Base-by-base conservation (phyloP, 305 asterid species). In the Plantago coronopus region DNA sequence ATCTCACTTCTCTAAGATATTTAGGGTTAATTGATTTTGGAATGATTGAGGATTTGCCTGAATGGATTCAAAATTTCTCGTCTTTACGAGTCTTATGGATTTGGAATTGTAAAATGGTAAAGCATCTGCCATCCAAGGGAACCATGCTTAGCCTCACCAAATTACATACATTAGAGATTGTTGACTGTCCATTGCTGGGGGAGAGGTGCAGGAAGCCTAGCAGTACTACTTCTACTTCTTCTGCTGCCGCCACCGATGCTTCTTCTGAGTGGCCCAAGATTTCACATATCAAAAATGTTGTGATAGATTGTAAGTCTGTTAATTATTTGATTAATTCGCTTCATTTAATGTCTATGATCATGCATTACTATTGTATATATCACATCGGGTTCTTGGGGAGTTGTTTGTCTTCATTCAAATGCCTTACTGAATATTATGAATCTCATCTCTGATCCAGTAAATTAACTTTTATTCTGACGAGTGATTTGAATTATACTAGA, bases 41-140 rank as follows among this genome's bases (percentile, higher is more conserved):
- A 51, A 25, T 25, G 29, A 31, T 67, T 7, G 54, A 66, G 44
- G 72, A 22, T 38, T 60, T 67, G 69, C 76, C 72, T 5, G 69
- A 72, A 17, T 72, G 76, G 76, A 17, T 72, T 17, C 61, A 57
- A n/a, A 18, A 18, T 27, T 15, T 62, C 7, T 61, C 69, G 1
- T 68, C 59, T 25, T 63, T 73, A 3, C 0, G 5, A 3, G 0
- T 0, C 1, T 44, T 65, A 31, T 0, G 0, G 0, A 8, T 74
- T 5, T 0, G 0, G 0, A 0, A 12, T 1, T 62, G 64, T 55
- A 15, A 14, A 3, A 43, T 21, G 31, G 16, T 69, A 19, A 12
- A 43, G 16, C 50, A 45, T 22, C 44, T 54, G 44, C 59, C 59
- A 42, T 54, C 59, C 25, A 48, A 16, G 23, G 49, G 62, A 69